Base-by-base conservation (phyloP, 2,329 filamentous ascomycete genomes). In the Pseudogymnoascus sp. region DNA sequence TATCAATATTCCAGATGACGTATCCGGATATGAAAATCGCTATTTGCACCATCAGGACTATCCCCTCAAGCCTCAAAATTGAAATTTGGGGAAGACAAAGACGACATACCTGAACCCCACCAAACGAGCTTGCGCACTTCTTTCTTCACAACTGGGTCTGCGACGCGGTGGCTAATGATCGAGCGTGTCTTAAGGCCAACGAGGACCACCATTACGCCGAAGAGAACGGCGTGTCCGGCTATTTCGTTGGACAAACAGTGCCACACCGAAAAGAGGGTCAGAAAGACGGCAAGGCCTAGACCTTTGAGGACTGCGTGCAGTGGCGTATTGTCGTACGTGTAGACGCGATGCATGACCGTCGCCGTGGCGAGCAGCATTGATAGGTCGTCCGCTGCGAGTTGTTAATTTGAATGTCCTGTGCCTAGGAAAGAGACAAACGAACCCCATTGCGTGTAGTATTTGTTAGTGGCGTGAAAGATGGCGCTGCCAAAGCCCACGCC, bases 1-100 rank as follows among this genome's bases (percentile, higher is more conserved):
- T 76, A 52, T 86, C 83, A 13, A 86, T 75, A 59, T 82, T 78
- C 83, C 83, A 86, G 25, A 86, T 69, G 8, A 76, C 67, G 64
- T 82, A 85, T 0, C 77, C 80, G 5, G 77, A 58, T 6, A 75
- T 69, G 58, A 80, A 76, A 0, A 73, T 68, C 2, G 69, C 70
- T 69, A 35, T 40, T 25, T 59, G 3, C 5, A 33, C 5, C 2
- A 35, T 62, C 3, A 60, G 60, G 27, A 21, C 12, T 7, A 18
- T 35, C 6, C n/a, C 25, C 5, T 15, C n/a, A 15, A 6, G n/a
- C 13, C n/a, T 7, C 12, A 37, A 37, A 37, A 5, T 13, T 21
- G 21, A 5, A 4, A 13, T n/a, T 13, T 13, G 35, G n/a, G 35
- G n/a, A 31, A n/a, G 7, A 15, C 1, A 29, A 25, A 6, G 2